Conservation (phyloP, 2,329 filamentous ascomycete species). For the Apiospora malaysiana region DNA sequence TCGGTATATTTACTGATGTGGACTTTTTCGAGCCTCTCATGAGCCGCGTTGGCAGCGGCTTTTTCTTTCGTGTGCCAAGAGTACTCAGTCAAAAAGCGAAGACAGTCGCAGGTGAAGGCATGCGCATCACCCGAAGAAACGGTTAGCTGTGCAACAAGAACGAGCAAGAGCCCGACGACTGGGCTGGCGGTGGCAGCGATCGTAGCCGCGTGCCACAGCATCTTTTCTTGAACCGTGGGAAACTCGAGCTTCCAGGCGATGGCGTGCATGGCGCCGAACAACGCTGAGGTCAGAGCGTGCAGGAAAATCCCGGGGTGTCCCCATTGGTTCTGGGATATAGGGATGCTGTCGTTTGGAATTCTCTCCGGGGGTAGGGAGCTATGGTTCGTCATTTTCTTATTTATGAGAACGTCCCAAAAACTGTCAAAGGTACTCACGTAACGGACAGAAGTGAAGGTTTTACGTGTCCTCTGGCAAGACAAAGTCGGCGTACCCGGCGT, state of each 20-base stretch:
- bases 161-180: background rate
- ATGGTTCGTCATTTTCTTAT: too few species aligned
- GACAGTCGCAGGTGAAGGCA: background rate
- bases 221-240: background rate
- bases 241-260: background rate
- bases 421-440: too few species aligned
- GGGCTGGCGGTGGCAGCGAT: background rate
- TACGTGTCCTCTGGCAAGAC: conserved; percentile 34
- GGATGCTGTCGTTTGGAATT: background rate
- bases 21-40: too few species aligned
- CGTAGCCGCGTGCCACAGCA: background rate
- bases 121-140: background rate
- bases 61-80: background rate
- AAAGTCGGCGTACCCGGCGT: conserved; percentile 28
- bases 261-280: background rate
- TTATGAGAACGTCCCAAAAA: too few species aligned
- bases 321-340: background rate
- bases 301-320: background rate
- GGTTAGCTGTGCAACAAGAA: background rate
- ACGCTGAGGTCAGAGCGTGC: background rate
- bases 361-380: background rate
- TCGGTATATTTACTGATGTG: too few species aligned
- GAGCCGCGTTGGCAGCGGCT: too few species aligned
- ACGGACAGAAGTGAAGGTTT: too few species aligned
- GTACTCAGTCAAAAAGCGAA: background rate